Percentiles rank a stretch among this genome's conserved stretches.
Conservation (phyloP, 805 yeast genomes). For the Candida endomychidarum region DNA sequence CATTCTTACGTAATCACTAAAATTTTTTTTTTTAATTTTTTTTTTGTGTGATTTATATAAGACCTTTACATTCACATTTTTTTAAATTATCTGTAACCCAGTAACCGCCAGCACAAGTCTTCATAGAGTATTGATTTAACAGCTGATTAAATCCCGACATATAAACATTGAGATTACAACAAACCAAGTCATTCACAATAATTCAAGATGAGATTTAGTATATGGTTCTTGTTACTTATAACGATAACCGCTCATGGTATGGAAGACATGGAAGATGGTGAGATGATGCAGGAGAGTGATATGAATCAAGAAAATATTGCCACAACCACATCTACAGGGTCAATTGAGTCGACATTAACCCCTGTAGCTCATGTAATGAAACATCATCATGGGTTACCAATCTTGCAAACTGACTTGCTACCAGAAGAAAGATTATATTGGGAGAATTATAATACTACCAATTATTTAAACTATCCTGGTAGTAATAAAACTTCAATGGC, state of each 20-base stretch:
- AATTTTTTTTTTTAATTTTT: conserved; percentile 4
- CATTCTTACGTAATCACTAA: background rate
- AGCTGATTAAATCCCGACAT: background rate
- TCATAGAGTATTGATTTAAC: background rate
- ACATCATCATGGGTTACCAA: conserved; percentile 71
- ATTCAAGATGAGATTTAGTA: background rate
- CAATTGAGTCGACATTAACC: background rate
- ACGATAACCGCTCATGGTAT: conserved; percentile 6
- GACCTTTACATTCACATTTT: conserved; percentile 2
- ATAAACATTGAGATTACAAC: too few relatives aligned
- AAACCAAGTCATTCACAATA: background rate
- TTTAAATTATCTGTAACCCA: background rate
- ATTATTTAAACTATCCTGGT: conserved; percentile 58
- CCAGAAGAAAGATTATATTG: conserved; percentile 76
- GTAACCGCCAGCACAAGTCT: too few relatives aligned
- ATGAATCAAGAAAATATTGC: background rate
- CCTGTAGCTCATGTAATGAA: conserved; percentile 38
- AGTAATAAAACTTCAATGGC: conserved; percentile 53
- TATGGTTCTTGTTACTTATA: background rate
- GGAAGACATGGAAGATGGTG: conserved; percentile 1
- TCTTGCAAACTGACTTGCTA: conserved; percentile 61
- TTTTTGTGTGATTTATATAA: background rate
- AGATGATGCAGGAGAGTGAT: background rate
- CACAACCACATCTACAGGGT: background rate
- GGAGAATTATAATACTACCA: conserved; percentile 76